Evolutionary conservation across 139 green algal species (phyloP).

Genomic region (Chlamydomonas applanata): DNA sequence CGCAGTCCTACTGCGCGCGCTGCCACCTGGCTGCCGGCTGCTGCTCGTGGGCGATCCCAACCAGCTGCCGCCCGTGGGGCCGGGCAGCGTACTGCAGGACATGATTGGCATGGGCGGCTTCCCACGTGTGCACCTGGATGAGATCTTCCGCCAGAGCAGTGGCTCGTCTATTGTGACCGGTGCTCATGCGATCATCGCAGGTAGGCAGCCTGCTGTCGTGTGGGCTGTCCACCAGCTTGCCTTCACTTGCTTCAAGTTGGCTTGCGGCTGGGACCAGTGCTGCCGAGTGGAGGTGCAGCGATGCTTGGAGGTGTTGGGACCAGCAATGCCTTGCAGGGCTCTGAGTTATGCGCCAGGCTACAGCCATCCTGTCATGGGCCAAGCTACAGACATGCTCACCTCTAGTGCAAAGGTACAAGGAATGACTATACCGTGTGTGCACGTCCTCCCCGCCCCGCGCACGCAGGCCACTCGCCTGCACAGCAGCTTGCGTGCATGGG

Average conservation of each 20-base stretch:
- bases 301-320: too few species aligned
- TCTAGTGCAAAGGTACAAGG: too few species aligned
- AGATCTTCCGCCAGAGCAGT: slow-evolving; percentile 66
- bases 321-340: too few species aligned
- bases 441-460: too few species aligned
- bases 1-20: slow-evolving; percentile 61
- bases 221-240: background rate
- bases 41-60: slow-evolving; percentile 85
- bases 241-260: too few species aligned
- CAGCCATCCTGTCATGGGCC: too few species aligned
- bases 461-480: background rate
- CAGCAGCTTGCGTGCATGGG: too few species aligned
- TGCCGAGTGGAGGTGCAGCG: too few species aligned
- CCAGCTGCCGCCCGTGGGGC: slow-evolving; percentile 80
- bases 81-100: slow-evolving; percentile 58
- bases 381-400: too few species aligned
- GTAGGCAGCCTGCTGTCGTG: slow-evolving; percentile 5
- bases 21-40: slow-evolving; percentile 51
- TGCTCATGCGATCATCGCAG: slow-evolving; percentile 58
- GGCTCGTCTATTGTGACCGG: slow-evolving; percentile 60
- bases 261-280: too few species aligned
- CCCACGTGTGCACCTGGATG: slow-evolving; percentile 59
- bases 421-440: too few species aligned
- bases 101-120: slow-evolving; percentile 47
- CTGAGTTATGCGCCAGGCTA: too few species aligned